These are phyloP conservation scores for Dothideomycetes sp. DNA, from an alignment of 2,329 filamentous ascomycete species.

Conservation along the genomic window DNA sequence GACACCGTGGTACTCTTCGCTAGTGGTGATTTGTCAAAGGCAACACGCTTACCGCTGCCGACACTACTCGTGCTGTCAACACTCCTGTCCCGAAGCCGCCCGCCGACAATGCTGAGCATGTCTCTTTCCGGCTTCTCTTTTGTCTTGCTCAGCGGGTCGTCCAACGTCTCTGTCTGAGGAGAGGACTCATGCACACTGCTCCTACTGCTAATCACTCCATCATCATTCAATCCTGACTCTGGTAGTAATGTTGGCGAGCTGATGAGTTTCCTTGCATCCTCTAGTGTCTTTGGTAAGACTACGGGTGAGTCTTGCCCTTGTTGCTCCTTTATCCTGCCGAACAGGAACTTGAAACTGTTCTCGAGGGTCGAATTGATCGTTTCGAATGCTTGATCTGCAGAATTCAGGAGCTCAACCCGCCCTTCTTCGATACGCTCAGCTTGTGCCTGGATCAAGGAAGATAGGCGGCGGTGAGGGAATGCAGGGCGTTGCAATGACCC, in stretches of 20 bases:
- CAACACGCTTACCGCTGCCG: conserved; percentile 48
- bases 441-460: conserved; percentile 76
- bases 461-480: conserved; percentile 64
- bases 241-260: conserved; percentile 48
- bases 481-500: conserved; percentile 20
- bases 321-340: conserved; percentile 75
- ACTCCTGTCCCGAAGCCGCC: conserved; percentile 61
- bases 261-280: conserved; percentile 84
- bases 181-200: conserved; percentile 1
- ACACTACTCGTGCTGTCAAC: conserved; percentile 60
- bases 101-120: conserved; percentile 60
- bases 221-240: conserved; percentile 37
- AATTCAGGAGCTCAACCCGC: conserved; percentile 53
- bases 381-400: conserved; percentile 84
- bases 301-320: conserved; percentile 27
- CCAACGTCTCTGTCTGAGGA: conserved; percentile 3
- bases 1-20: conserved; percentile 3
- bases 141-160: conserved; percentile 17
- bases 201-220: conserved; percentile 27
- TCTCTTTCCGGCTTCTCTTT: conserved; percentile 46
- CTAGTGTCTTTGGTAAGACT: conserved; percentile 73
- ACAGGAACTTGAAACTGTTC: conserved; percentile 85
- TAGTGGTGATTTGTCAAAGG: conserved; percentile 25
- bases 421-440: conserved; percentile 76
- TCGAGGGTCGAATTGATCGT: conserved; percentile 84